Base-by-base conservation (phyloP, 2,329 filamentous ascomycete genomes). In the Sarocladiaceae sp. region DNA sequence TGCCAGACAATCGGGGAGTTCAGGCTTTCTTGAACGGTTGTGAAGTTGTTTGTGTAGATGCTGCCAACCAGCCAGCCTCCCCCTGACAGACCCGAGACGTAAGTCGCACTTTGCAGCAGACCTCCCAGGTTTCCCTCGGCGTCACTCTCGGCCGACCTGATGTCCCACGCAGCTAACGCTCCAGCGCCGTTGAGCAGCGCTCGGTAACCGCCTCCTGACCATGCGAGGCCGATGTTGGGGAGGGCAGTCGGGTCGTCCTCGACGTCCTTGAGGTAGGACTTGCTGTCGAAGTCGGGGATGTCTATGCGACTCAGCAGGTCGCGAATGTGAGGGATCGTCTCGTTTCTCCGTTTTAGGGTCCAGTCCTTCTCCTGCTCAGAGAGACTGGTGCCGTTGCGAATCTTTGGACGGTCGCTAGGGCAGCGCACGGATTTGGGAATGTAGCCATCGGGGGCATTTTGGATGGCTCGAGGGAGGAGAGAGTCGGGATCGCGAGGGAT, bases 51-150 rank as follows among this genome's bases (percentile, higher is more conserved):
- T 54, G 80, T 69, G 57, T 80, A 90, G 9, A 95, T 68, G 45
- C 83, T 88, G n/a, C 87, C 86, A 4, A 94, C 76, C 15, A 94
- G 70, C 89, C 89, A 95, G 43, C 82, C 80, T 44, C 88, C 88
- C 23, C 89, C 88, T 6, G 86, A 91, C 3, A 95, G 70, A 7
- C 87, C 88, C 2, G 87, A 74, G 11, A 94, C 61, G 58, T 95
- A 95, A 0, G 88, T 95, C 0, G 86, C 66, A 3, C 84, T 75
- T 67, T 95, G 89, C 49, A 95, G 68, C 50, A 95, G 66, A 3
- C 89, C 89, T 42, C 88, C 86, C 19, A 95, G 70, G 39, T 88
- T 84, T 3, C 86, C 86, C 3, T 66, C 56, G 19, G 51, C 50
- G 7, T 53, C 51, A 47, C 60, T 64, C 23, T 62, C 62, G 0